These are phyloP conservation scores for Diutina ranongensis DNA, from an alignment of 1,139 yeast species.

Conservation along the genomic window DNA sequence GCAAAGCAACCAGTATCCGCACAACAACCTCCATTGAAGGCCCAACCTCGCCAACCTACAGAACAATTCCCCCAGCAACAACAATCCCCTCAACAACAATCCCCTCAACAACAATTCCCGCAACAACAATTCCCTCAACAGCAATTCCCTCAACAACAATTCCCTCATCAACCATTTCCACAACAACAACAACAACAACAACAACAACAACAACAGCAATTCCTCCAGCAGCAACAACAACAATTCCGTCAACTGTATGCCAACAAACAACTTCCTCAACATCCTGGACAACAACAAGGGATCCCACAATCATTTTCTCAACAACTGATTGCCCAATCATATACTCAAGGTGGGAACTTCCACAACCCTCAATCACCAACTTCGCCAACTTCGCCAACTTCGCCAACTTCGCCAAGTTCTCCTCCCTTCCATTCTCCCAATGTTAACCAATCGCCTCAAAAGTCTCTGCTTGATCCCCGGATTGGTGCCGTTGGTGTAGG, in stretches of 20 bases:
- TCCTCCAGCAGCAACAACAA: not conserved
- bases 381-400: not conserved
- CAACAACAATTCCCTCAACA: not conserved
- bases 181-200: not conserved
- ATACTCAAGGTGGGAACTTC: too few species aligned
- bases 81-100: not conserved
- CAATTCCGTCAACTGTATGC: not conserved
- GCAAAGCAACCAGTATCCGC: not conserved
- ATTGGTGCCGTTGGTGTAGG: not conserved
- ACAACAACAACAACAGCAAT: not conserved
- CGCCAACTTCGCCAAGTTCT: not conserved
- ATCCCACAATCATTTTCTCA: not conserved
- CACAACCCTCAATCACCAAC: too few species aligned
- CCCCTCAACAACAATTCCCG: not conserved
- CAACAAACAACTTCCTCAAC: not conserved
- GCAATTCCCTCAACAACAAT: not conserved
- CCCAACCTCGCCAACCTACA: not conserved
- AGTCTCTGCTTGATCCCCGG: conserved; percentile 1
- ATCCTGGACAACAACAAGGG: not conserved
- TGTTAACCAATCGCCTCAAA: not conserved
- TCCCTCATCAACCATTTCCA: not conserved
- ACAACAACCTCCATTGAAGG: not conserved
- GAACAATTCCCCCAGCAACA: not conserved
- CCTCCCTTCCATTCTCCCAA: not conserved
- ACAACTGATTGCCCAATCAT: not conserved